These are phyloP conservation scores for Zhuliangozyma blackwelliae DNA, from an alignment of 1,139 yeast species.

Conservation along the genomic window DNA sequence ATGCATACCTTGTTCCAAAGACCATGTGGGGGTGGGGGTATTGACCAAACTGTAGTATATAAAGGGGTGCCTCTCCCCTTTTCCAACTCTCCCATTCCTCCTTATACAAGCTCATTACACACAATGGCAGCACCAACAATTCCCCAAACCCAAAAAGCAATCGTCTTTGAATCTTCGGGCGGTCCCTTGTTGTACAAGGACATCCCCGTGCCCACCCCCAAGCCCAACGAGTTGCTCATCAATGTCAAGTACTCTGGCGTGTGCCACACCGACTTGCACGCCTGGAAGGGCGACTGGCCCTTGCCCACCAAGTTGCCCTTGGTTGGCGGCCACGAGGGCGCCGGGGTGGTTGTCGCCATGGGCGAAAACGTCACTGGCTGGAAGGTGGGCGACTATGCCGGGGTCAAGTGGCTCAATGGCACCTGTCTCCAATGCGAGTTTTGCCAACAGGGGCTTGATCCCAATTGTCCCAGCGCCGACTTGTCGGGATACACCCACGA, in stretches of 20 bases:
- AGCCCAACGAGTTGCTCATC: slow-evolving; percentile 55
- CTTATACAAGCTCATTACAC: too few species aligned
- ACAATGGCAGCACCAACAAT: slow-evolving; percentile 12
- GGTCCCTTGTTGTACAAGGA: slow-evolving; percentile 62
- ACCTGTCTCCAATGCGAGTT: slow-evolving; percentile 71
- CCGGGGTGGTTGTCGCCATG: slow-evolving; percentile 73
- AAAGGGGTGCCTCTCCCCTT: too few species aligned
- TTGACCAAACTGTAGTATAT: too few species aligned
- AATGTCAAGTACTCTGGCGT: slow-evolving; percentile 65
- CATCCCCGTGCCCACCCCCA: slow-evolving; percentile 60
- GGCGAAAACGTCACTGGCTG: slow-evolving; percentile 64
- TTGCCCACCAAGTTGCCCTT: slow-evolving; percentile 59
- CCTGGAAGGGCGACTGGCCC: slow-evolving; percentile 76
- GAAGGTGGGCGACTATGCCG: slow-evolving; percentile 74
- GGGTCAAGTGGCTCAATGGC: slow-evolving; percentile 70
- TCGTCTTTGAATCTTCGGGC: slow-evolving; percentile 63
- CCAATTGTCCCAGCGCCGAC: slow-evolving; percentile 65
- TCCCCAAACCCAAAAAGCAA: slow-evolving; percentile 69
- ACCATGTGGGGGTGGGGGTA: too few species aligned
- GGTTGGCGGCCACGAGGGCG: slow-evolving; percentile 87
- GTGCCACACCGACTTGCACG: slow-evolving; percentile 68
- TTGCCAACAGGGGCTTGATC: slow-evolving; percentile 65
- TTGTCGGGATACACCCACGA: slow-evolving; percentile 78
- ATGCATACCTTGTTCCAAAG: too few species aligned
- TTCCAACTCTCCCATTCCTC: too few species aligned